Percentiles rank a stretch among this genome's conserved stretches.
Evolutionary conservation across 2,329 filamentous ascomycete genomes (phyloP).

Genomic region (Phyllosticta citriasiana): DNA sequence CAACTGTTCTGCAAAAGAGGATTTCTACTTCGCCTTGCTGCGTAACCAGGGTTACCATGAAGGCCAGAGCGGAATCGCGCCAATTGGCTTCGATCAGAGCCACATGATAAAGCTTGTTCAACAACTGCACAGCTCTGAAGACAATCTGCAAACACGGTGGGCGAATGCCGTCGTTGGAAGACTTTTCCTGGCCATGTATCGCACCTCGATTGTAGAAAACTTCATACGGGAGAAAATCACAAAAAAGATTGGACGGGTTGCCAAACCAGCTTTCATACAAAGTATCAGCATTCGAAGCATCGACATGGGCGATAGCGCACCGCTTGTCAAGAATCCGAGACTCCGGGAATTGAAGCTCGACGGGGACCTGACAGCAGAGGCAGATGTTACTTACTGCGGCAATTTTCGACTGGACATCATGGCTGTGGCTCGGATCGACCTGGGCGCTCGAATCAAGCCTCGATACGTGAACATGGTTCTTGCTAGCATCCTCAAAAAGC

Average conservation of each 20-base stretch:
- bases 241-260: slow-evolving; percentile 91
- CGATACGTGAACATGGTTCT: slow-evolving; percentile 83
- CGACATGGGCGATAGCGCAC: slow-evolving; percentile 76
- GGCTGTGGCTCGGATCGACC: slow-evolving; percentile 80
- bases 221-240: slow-evolving; percentile 77
- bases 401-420: slow-evolving; percentile 84
- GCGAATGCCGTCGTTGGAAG: slow-evolving; percentile 85
- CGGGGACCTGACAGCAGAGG: slow-evolving; percentile 78
- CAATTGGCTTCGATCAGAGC: slow-evolving; percentile 64
- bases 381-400: slow-evolving; percentile 79
- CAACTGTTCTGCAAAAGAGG: slow-evolving; percentile 92
- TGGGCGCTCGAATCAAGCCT: slow-evolving; percentile 79
- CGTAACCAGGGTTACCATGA: slow-evolving; percentile 64
- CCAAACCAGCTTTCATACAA: slow-evolving; percentile 82
- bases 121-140: slow-evolving; percentile 80
- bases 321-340: slow-evolving; percentile 78
- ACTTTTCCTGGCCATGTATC: slow-evolving; percentile 79
- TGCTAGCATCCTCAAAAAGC: slow-evolving; percentile 70
- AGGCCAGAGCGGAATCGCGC: slow-evolving; percentile 49
- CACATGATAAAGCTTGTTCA: slow-evolving; percentile 87
- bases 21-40: slow-evolving; percentile 91
- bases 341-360: slow-evolving; percentile 85
- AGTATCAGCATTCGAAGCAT: slow-evolving; percentile 72
- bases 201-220: slow-evolving; percentile 69
- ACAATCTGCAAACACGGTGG: slow-evolving; percentile 84